Conservation (phyloP, 768 basidiomycete genomes). For the Tulasnella sp. region DNA sequence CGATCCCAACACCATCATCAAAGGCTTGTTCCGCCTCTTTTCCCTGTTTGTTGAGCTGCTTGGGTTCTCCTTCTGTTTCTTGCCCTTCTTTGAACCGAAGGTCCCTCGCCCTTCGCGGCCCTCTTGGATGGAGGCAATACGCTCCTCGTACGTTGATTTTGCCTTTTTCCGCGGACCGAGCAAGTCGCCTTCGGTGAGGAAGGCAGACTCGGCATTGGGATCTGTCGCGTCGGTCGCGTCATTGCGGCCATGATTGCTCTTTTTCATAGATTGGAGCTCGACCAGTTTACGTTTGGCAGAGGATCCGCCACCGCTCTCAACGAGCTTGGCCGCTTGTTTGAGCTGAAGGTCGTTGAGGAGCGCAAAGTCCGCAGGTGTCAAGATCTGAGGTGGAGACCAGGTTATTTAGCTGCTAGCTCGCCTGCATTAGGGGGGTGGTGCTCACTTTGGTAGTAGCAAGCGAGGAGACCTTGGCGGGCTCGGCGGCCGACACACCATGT, state of each 20-base stretch:
- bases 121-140: constrained; percentile 82
- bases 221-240: constrained; percentile 23
- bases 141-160: constrained; percentile 88
- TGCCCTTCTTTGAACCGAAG: constrained; percentile 83
- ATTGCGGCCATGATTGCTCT: constrained; percentile 27
- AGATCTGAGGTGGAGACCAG: constrained; percentile 48
- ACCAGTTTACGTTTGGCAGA: constrained; percentile 83
- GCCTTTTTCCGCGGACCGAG: constrained; percentile 87
- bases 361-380: constrained; percentile 95
- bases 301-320: constrained; percentile 57
- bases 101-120: constrained; percentile 93
- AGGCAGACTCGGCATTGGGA: constrained; percentile 41
- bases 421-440: not conserved
- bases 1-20: constrained; percentile 86
- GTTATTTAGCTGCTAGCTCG: not conserved
- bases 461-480: constrained; percentile 42
- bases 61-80: constrained; percentile 70
- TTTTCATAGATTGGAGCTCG: constrained; percentile 61
- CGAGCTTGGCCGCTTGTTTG: constrained; percentile 60
- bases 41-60: constrained; percentile 87
- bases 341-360: constrained; percentile 80
- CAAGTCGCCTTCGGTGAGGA: constrained; percentile 86
- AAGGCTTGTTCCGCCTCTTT: constrained; percentile 87
- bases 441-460: constrained; percentile 72
- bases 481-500: constrained; percentile 22